phyloP scores from a whole-genome alignment of 805 yeast species.

The Metschnikowia hibisci region DNA sequence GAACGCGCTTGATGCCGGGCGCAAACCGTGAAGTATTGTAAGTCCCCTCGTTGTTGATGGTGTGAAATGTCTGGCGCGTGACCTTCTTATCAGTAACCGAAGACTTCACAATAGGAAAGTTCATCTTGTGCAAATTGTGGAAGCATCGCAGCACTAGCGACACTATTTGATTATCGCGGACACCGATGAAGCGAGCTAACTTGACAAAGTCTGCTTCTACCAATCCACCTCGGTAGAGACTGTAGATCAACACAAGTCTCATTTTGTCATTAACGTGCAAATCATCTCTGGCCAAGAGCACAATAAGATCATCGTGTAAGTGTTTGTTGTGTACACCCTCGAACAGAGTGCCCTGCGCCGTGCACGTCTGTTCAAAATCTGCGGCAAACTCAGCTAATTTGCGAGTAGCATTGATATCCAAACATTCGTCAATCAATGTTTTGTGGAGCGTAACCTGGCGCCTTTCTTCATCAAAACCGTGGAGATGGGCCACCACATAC shows the following conservation, averaged over 20 bases:
- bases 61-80: conserved; percentile 53
- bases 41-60: conserved; percentile 46
- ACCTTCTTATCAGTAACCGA: conserved; percentile 40
- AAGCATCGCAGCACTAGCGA: conserved; percentile 54
- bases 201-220: conserved; percentile 69
- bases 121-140: conserved; percentile 45
- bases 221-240: conserved; percentile 78
- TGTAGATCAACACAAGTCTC: conserved; percentile 70
- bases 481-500: conserved; percentile 67
- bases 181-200: conserved; percentile 53
- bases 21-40: conserved; percentile 68
- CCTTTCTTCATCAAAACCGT: conserved; percentile 65
- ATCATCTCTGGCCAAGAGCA: conserved; percentile 45
- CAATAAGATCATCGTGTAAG: conserved; percentile 59
- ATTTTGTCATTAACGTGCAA: conserved; percentile 63
- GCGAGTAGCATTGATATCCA: conserved; percentile 53
- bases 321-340: conserved; percentile 62
- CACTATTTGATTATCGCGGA: conserved; percentile 43
- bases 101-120: conserved; percentile 50
- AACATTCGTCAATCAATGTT: conserved; percentile 60
- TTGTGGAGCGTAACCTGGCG: conserved; percentile 57
- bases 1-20: conserved; percentile 62
- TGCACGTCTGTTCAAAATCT: conserved; percentile 79
- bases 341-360: conserved; percentile 65
- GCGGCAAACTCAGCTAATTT: conserved; percentile 65